Evolutionary conservation across 106 monocot genomes (phyloP).

Genomic region (Dioscorea dumetorum): DNA sequence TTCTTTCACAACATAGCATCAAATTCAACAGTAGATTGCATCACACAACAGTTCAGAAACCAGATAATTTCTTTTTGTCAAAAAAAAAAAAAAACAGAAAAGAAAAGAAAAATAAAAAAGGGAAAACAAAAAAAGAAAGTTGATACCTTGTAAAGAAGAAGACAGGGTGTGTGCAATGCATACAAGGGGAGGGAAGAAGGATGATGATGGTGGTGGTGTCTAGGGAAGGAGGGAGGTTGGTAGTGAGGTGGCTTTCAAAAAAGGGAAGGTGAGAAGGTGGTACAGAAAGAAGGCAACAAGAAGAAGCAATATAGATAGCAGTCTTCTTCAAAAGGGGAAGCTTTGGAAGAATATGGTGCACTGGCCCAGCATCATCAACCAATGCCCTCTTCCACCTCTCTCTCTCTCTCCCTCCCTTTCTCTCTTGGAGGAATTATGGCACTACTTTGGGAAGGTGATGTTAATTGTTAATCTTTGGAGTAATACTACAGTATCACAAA

Average conservation of each 20-base stretch:
- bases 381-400: not conserved
- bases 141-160: not conserved
- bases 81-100: not conserved
- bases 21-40: not conserved
- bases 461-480: not conserved
- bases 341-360: not conserved
- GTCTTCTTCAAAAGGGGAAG: not conserved
- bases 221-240: slow-evolving; percentile 2
- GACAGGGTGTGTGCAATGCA: not conserved
- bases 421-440: not conserved
- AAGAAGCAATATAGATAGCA: not conserved
- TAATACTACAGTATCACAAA: not conserved
- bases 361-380: not conserved
- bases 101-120: not conserved
- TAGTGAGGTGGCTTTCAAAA: not conserved
- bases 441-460: not conserved
- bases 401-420: not conserved
- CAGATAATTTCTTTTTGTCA: not conserved
- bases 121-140: not conserved
- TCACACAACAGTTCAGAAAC: not conserved
- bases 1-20: not conserved
- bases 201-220: not conserved
- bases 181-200: not conserved
- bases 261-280: not conserved
- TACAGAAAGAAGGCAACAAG: not conserved